Conservation (phyloP, 1,284 basidiomycete species). For the Cryptococcus depauperatus region DNA sequence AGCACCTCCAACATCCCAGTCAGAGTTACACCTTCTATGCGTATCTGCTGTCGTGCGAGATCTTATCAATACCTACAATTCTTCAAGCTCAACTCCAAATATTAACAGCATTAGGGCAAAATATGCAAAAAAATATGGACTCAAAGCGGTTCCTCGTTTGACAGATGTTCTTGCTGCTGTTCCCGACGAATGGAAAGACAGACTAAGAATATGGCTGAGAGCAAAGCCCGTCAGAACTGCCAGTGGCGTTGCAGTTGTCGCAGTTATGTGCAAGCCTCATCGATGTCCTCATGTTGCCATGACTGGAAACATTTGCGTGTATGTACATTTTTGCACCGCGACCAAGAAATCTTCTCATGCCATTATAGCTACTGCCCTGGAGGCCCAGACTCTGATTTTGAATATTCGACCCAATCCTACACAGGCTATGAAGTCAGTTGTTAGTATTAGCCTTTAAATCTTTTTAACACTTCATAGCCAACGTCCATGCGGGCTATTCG, state of each 20-base stretch:
- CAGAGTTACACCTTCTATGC: slow-evolving; percentile 80
- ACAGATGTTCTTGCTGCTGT: slow-evolving; percentile 99
- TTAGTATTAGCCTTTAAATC: neutral
- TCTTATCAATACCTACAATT: slow-evolving; percentile 58
- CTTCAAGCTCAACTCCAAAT: slow-evolving; percentile 48
- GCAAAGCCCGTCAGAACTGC: slow-evolving; percentile 97
- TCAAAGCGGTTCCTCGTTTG: slow-evolving; percentile 78
- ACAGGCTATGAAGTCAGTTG: slow-evolving; percentile 71
- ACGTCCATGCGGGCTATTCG: slow-evolving; percentile 99
- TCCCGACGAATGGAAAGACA: slow-evolving; percentile 92
- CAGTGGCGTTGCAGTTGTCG: slow-evolving; percentile 94
- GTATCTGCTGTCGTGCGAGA: slow-evolving; percentile 92
- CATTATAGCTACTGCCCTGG: slow-evolving; percentile 86
- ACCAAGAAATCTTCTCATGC: slow-evolving; percentile 1
- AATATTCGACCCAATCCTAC: slow-evolving; percentile 98
- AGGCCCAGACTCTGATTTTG: slow-evolving; percentile 98
- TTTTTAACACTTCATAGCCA: slow-evolving; percentile 48
- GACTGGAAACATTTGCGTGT: slow-evolving; percentile 99
- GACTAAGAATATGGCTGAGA: slow-evolving; percentile 77
- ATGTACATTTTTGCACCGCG: slow-evolving; percentile 30
- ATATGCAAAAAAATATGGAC: slow-evolving; percentile 82
- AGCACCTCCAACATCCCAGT: slow-evolving; percentile 53
- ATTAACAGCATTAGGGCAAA: slow-evolving; percentile 80
- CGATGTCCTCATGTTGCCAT: slow-evolving; percentile 99
- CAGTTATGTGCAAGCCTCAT: slow-evolving; percentile 99